Evolutionary conservation across 306 rosid genomes (phyloP), one percentile per base, ranked within the genome.

Genomic region (Gastrolobium villosum): DNA sequence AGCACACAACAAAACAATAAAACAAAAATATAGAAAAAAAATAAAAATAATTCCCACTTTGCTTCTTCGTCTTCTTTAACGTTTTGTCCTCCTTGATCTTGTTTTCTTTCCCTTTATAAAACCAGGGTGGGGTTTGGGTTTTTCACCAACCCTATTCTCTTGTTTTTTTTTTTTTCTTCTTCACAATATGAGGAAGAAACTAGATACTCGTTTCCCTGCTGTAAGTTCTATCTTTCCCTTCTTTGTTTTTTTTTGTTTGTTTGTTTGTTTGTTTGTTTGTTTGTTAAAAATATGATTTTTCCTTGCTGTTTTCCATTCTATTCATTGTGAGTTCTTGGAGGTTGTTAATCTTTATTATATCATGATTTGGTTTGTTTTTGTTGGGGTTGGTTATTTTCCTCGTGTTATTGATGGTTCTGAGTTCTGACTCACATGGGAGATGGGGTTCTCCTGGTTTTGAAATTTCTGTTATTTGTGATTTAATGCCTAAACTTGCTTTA

Each of bases 161-260:
- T 3, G 41, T 48, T 8, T 10, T 40, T 14, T 26, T 8, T 3
- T 55, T 6, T 10, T 4, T 28, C 5, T 28, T 56, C 70, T 70
- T 46, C 40, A 62, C 75, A 66, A 15, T 75, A 90, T 90, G 96
- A 91, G 76, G 85, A 91, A 87, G 83, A 91, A 91, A 73, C 89
- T 91, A 0, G 96, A 88, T 72, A 91, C 96, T 62, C 96, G 93
- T 78, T 91, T 91, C 37, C 96, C 96, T 41, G 93, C 96, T 3
- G 91, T 90, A 82, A 77, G 88, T 79, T 59, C 65, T 36, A 9
- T 0, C 54, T 67, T 28, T 4, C 14, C 63, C 63, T 39, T 7
- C 15, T 76, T 9, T 36, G 0, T 5, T 70, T 20, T 7, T 65
- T 6, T 4, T 30, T 13, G 0, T 20, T 53, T 0, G 7, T 3